Percentiles rank a stretch among this genome's conserved stretches.
These are phyloP conservation scores for Zancudomyces culisetae DNA, from an alignment of 371 early-diverging fungal genomes.

Conservation along the genomic window DNA sequence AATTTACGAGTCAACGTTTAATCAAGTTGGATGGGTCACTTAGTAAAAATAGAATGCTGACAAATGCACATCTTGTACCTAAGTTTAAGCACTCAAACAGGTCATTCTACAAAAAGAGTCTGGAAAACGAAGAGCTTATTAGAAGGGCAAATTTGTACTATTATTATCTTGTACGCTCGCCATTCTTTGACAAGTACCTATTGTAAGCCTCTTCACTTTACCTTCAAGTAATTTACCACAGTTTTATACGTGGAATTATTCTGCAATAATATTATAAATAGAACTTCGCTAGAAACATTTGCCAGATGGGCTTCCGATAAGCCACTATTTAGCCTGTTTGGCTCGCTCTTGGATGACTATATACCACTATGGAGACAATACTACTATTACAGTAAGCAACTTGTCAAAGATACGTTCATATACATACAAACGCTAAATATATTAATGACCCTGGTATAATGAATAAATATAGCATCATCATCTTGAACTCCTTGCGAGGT, in stretches of 20 bases:
- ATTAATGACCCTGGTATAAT: too few relatives aligned
- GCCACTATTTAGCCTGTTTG: conserved; percentile 36
- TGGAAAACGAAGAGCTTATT: conserved; percentile 61
- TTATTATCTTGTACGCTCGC: conserved; percentile 67
- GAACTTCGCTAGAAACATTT: conserved; percentile 28
- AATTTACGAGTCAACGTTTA: conserved; percentile 32
- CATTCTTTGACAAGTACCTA: conserved; percentile 60
- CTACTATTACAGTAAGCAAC: conserved; percentile 59
- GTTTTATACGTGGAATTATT: not conserved
- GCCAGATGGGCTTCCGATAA: conserved; percentile 32
- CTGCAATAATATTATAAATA: conserved; percentile 3
- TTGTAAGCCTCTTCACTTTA: conserved; percentile 25
- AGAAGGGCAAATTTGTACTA: conserved; percentile 47
- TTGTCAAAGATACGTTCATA: too few relatives aligned
- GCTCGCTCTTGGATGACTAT: conserved; percentile 64
- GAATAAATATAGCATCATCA: too few relatives aligned
- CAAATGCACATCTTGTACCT: too few relatives aligned
- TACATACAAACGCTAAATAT: too few relatives aligned
- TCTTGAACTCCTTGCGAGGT: too few relatives aligned
- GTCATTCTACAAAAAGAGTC: conserved; percentile 6
- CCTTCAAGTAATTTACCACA: not conserved
- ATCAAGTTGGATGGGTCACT: conserved; percentile 8
- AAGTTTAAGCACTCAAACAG: conserved; percentile 12
- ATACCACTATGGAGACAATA: conserved; percentile 82
- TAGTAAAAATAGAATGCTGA: conserved; percentile 2